Base-by-base conservation (phyloP, 495 filamentous ascomycete genomes). In the Cryomyces antarcticus region DNA sequence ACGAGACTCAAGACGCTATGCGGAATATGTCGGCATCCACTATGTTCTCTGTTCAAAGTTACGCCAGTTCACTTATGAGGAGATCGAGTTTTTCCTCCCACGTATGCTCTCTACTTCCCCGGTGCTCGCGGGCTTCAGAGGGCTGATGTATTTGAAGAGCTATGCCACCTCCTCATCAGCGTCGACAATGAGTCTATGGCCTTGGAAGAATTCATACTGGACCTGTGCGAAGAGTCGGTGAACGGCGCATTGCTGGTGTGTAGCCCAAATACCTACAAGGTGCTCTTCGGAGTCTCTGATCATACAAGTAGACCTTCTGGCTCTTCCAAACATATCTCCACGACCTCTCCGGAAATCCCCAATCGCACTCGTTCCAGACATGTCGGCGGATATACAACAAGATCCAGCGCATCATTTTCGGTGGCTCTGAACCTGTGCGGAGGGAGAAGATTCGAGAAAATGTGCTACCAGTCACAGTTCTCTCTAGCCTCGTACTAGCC, bases 151-250 rank as follows among this genome's bases (percentile, higher is more conserved):
- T 6, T 31, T 47, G 17, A 24, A 24, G 17, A 58, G 59, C 64
- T 84, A 62, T 83, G 80, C 59, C 80, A 84, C 62, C 70, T 84
- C 44, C 67, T 81, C 50, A 73, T 84, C 47, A 80, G 75, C 60
- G 69, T 82, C 58, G 74, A 83, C 61, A 82, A 82, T 62, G 80
- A 84, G 63, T 82, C 78, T 41, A 82, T 84, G 75, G 79, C 79
- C 24, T 57, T 84, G 59, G 79, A 84, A 59, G 79, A 84, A 56
- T 84, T 83, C 52, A 71, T 84, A 51, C 63, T 82, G 49, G 79
- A 84, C 57, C 62, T 84, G 28, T 84, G 79, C 58, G 77, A 84
- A 55, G 77, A 82, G 61, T 82, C 78, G 6, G 79, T 81, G 46
- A 82, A 78, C 50, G 78, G 75, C 37, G 80, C 79, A 38, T 60